Evolutionary conservation across 768 basidiomycete genomes (phyloP).

Genomic region (Termitomyces sp.): DNA sequence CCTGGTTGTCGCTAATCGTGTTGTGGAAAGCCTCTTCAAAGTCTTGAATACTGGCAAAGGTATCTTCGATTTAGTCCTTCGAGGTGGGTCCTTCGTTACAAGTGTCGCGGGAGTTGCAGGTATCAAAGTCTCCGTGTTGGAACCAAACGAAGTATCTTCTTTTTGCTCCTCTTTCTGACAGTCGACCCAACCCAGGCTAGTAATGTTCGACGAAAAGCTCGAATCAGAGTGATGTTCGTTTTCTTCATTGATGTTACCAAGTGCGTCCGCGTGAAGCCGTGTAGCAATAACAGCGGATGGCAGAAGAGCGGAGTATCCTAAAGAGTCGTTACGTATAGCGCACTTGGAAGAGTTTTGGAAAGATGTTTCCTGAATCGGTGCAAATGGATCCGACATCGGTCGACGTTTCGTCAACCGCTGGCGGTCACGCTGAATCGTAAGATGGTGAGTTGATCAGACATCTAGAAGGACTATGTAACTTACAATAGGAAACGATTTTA

Average conservation of each 20-base stretch:
- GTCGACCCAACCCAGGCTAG: conserved; percentile 5
- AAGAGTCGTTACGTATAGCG: not conserved
- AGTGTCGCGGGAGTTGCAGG: not conserved
- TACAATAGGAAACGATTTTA: not conserved
- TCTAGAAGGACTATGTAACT: not conserved
- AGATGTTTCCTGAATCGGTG: not conserved
- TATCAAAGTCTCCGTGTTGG: conserved; percentile 1
- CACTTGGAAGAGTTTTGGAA: not conserved
- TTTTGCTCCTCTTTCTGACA: conserved; percentile 7
- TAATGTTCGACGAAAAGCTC: conserved; percentile 6
- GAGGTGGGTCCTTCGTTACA: not conserved
- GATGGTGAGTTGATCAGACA: not conserved
- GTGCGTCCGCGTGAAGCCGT: not conserved
- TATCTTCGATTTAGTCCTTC: conserved; percentile 15
- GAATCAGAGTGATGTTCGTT: not conserved
- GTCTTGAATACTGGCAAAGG: conserved; percentile 21
- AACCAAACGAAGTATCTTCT: conserved; percentile 7
- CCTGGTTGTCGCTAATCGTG: not conserved
- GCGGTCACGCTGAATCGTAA: not conserved
- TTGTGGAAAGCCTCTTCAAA: conserved; percentile 17
- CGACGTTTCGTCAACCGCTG: not conserved
- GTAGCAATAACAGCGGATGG: not conserved
- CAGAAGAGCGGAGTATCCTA: not conserved
- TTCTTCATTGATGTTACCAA: conserved; percentile 9
- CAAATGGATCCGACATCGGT: not conserved